Percentiles rank a stretch among this genome's conserved stretches.
Conservation (phyloP, 225 moss, liverwort and hornwort genomes). For the Physcomitrellopsis africana region DNA sequence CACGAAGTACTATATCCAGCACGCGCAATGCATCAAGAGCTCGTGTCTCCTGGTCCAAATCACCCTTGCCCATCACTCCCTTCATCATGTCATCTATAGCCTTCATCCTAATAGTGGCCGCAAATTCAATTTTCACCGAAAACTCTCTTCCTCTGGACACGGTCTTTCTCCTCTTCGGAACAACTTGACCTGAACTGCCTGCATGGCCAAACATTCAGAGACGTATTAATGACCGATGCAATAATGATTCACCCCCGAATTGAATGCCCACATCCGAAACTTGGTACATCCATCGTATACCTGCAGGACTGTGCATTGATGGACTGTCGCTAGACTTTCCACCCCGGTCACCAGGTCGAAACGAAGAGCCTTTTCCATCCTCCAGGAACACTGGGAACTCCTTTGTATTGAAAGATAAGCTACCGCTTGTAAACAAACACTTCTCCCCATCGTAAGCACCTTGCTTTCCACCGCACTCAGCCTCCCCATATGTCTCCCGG, state of each 20-base stretch:
- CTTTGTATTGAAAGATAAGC: constrained; percentile 59
- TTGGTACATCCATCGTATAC: no score
- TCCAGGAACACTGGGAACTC: constrained; percentile 77
- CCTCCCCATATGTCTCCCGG: constrained; percentile 67
- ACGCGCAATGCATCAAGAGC: constrained; percentile 88
- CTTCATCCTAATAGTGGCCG: constrained; percentile 79
- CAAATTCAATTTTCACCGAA: constrained; percentile 62
- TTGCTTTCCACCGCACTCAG: constrained; percentile 63
- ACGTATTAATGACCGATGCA: no score
- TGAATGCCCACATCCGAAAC: no score
- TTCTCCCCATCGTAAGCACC: constrained; percentile 96
- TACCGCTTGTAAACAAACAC: constrained; percentile 81
- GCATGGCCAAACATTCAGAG: background rate
- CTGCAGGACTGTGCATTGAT: constrained; percentile 34
- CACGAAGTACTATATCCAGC: constrained; percentile 87
- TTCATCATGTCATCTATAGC: constrained; percentile 70
- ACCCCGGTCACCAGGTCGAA: constrained; percentile 50
- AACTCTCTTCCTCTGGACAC: constrained; percentile 71
- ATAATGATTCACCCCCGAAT: no score
- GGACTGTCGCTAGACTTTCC: constrained; percentile 53
- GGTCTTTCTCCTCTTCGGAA: constrained; percentile 53
- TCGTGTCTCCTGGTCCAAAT: constrained; percentile 46
- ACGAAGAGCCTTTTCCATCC: constrained; percentile 66
- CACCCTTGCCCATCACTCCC: constrained; percentile 53
- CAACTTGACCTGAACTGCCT: constrained; percentile 49